phyloP scores from a whole-genome alignment of 2,329 filamentous ascomycete species.

The Amauroascus verrucosus region DNA sequence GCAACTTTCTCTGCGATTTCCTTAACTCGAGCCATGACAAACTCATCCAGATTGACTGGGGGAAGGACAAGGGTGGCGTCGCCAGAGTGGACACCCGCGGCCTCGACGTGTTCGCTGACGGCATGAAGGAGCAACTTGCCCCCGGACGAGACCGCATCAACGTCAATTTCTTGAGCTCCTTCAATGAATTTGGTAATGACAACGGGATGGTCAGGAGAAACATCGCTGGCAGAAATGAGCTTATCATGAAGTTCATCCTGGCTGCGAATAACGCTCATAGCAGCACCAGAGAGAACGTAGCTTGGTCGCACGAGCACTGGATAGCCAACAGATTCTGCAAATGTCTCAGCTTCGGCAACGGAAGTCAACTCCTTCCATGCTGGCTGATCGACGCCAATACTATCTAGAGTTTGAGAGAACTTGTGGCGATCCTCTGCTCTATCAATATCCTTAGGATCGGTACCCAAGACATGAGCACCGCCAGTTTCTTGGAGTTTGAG shows the following conservation, averaged over 20 bases:
- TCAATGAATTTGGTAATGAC: conserved; percentile 99
- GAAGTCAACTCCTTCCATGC: conserved; percentile 97
- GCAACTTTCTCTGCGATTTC: conserved; percentile 94
- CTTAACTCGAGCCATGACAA: conserved; percentile 77
- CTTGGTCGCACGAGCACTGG: conserved; percentile 89
- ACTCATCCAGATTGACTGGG: conserved; percentile 65
- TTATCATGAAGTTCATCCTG: conserved; percentile 88
- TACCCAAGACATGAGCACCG: conserved; percentile 82
- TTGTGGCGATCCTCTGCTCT: conserved; percentile 97
- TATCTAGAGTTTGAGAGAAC: conserved; percentile 94
- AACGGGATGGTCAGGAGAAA: conserved; percentile 93
- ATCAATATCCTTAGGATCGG: conserved; percentile 88
- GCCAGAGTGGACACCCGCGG: conserved; percentile 95
- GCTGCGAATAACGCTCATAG: conserved; percentile 93
- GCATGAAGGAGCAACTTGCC: conserved; percentile 86
- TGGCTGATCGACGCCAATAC: conserved; percentile 91
- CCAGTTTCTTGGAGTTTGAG: conserved; percentile 86
- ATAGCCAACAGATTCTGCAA: conserved; percentile 76
- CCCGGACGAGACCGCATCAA: conserved; percentile 79
- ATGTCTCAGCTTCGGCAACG: conserved; percentile 73
- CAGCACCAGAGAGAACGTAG: conserved; percentile 93
- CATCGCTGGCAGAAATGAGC: conserved; percentile 76
- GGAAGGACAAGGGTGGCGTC: conserved; percentile 92
- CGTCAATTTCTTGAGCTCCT: conserved; percentile 90
- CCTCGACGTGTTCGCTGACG: conserved; percentile 90